phyloP scores from a whole-genome alignment of 2,329 filamentous ascomycete genomes.

The Eurotiales sp. region DNA sequence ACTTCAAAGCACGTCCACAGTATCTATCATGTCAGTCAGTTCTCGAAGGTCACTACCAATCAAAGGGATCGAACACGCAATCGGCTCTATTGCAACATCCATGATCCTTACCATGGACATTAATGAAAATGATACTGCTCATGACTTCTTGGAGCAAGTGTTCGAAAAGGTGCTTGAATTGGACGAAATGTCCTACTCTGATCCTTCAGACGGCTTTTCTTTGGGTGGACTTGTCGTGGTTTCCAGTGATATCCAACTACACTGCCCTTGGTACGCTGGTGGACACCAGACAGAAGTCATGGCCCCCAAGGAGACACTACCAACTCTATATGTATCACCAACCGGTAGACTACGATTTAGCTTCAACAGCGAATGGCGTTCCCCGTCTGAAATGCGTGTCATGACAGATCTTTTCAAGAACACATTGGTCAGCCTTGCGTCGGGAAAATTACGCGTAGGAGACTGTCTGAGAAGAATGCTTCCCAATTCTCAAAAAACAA shows the following conservation, averaged over 20 bases:
- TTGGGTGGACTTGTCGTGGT: conserved; percentile 1
- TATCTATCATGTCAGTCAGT: neutral
- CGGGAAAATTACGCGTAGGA: neutral
- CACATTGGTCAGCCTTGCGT: neutral
- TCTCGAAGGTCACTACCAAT: neutral
- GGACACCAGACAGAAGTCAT: neutral
- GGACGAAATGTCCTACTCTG: neutral
- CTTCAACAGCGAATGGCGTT: neutral
- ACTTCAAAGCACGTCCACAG: neutral
- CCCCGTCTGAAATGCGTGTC: neutral
- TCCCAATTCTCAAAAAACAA: neutral
- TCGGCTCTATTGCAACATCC: neutral
- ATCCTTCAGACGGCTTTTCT: conserved; percentile 1
- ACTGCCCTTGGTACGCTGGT: conserved; percentile 1
- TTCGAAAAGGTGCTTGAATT: conserved; percentile 4
- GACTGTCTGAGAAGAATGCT: neutral
- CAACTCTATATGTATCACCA: conserved; percentile 2
- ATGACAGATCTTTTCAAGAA: conserved; percentile 2
- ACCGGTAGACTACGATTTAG: neutral
- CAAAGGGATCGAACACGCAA: neutral
- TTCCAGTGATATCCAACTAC: neutral
- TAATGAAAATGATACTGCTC: neutral
- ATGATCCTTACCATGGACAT: neutral
- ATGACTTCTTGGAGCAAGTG: conserved; percentile 1
- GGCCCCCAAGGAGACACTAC: neutral